Evolutionary conservation across 2,329 filamentous ascomycete species (phyloP).

Genomic region (Xylaria arbuscula): DNA sequence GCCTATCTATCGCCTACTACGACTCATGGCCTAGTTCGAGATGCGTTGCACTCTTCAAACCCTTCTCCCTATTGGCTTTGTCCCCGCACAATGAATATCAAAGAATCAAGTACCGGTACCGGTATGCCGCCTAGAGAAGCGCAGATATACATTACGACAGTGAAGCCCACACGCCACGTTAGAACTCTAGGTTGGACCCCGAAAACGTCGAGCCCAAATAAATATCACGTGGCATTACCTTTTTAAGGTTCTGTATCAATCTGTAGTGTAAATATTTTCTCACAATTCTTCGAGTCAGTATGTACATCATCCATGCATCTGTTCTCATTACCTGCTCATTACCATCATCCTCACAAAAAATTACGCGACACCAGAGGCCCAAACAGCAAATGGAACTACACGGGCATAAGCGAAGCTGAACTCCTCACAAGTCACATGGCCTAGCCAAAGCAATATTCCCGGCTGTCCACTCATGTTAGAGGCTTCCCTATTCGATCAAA

Average conservation of each 20-base stretch:
- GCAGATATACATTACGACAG: neutral
- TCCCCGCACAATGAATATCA: neutral
- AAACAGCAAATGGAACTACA: slow-evolving; percentile 13
- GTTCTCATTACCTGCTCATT: neutral
- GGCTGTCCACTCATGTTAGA: slow-evolving; percentile 7
- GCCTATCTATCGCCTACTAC: slow-evolving; percentile 7
- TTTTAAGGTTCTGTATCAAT: slow-evolving; percentile 4
- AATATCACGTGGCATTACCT: slow-evolving; percentile 25
- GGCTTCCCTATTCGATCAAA: slow-evolving; percentile 5
- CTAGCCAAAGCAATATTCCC: slow-evolving; percentile 9
- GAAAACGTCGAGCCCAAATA: neutral
- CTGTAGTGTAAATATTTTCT: neutral
- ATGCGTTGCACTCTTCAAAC: neutral
- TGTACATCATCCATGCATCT: slow-evolving; percentile 10
- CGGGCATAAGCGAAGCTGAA: slow-evolving; percentile 17
- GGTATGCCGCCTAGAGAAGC: neutral
- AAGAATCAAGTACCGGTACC: neutral
- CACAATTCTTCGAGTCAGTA: slow-evolving; percentile 8
- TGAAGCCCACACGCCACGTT: slow-evolving; percentile 21
- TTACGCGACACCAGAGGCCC: neutral
- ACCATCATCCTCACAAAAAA: neutral
- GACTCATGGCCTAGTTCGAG: slow-evolving; percentile 9
- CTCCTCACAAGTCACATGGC: slow-evolving; percentile 11
- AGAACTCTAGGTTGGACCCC: slow-evolving; percentile 9
- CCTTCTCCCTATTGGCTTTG: slow-evolving; percentile 1